Evolutionary conservation across 2,329 filamentous ascomycete species (phyloP).

Genomic region (Clarireedia sp.): DNA sequence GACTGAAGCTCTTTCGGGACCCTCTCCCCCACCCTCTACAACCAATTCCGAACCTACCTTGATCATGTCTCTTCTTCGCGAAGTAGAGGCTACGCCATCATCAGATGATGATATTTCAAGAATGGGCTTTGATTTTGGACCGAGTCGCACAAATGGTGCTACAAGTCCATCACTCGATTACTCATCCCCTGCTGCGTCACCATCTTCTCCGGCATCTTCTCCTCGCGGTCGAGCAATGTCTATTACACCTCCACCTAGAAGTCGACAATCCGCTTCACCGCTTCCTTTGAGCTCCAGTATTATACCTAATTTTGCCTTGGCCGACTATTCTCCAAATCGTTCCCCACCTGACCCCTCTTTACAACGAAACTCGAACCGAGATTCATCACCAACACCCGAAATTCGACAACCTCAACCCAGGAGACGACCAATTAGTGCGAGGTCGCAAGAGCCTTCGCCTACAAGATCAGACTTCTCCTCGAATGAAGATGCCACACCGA

Average conservation of each 20-base stretch:
- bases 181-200: slow-evolving; percentile 61
- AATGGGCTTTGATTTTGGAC: slow-evolving; percentile 17
- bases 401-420: slow-evolving; percentile 27
- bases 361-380: slow-evolving; percentile 21
- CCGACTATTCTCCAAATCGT: slow-evolving; percentile 62
- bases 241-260: slow-evolving; percentile 59
- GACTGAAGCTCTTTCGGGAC: not conserved
- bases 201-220: slow-evolving; percentile 54
- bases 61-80: slow-evolving; percentile 76
- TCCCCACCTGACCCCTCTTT: slow-evolving; percentile 32
- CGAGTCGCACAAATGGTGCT: slow-evolving; percentile 18
- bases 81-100: slow-evolving; percentile 63
- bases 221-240: slow-evolving; percentile 60
- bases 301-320: slow-evolving; percentile 65
- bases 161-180: slow-evolving; percentile 33
- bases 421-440: slow-evolving; percentile 23
- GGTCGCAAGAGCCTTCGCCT: slow-evolving; percentile 53
- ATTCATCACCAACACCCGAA: slow-evolving; percentile 21
- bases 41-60: slow-evolving; percentile 61
- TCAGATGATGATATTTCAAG: slow-evolving; percentile 48
- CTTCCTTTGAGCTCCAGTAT: slow-evolving; percentile 62
- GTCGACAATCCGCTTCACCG: slow-evolving; percentile 55
- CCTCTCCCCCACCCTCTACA: not conserved
- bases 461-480: slow-evolving; percentile 39
- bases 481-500: slow-evolving; percentile 55